phyloP scores from a whole-genome alignment of 371 early-diverging fungal genomes.

The Mucor lusitanicus region DNA sequence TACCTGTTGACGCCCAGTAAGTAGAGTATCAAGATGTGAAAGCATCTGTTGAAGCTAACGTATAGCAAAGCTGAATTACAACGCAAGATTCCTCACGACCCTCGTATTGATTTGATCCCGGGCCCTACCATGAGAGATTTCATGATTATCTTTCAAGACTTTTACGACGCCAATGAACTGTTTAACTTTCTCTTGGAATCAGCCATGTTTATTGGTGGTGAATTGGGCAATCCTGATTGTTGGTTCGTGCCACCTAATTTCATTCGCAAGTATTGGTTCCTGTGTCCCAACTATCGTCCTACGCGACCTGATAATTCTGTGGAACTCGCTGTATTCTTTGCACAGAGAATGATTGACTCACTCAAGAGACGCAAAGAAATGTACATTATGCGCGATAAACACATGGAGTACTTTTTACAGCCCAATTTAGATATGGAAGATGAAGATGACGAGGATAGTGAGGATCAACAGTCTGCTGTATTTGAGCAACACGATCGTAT shows the following conservation, averaged over 20 bases:
- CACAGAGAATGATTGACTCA: constrained; percentile 14
- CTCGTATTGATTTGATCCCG: constrained; percentile 48
- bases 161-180: constrained; percentile 45
- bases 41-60: background rate
- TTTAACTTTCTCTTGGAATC: constrained; percentile 34
- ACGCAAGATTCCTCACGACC: constrained; percentile 44
- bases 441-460: background rate
- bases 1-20: constrained; percentile 24
- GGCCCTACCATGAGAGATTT: constrained; percentile 48
- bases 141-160: constrained; percentile 51
- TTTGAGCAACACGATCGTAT: background rate
- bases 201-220: constrained; percentile 46
- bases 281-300: constrained; percentile 27
- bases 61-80: constrained; percentile 40
- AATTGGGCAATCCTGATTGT: constrained; percentile 35
- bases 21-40: background rate
- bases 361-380: constrained; percentile 25
- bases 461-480: background rate
- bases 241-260: constrained; percentile 35
- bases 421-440: background rate
- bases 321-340: constrained; percentile 19
- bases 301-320: constrained; percentile 27
- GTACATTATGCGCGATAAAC: constrained; percentile 21
- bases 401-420: constrained; percentile 10
- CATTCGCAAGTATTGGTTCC: constrained; percentile 29